Evolutionary conservation across 1,139 yeast genomes (phyloP).

Genomic region (Lodderomyces orthopsilosis): DNA sequence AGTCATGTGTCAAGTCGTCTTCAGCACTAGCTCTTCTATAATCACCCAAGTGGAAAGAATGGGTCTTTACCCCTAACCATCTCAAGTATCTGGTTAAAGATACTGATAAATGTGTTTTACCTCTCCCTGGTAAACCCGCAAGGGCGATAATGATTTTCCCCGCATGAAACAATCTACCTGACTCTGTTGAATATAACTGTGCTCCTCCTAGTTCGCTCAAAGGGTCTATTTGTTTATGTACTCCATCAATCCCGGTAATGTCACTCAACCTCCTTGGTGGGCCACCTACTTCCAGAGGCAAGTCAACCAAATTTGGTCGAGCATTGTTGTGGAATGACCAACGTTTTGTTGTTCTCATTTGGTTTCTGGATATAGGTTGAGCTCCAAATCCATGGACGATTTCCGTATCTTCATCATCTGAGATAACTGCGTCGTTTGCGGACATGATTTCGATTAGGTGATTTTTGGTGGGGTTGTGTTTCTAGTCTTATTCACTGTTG

Average conservation of each 20-base stretch:
- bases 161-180: constrained; percentile 90
- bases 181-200: constrained; percentile 85
- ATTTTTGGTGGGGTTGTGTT: not conserved
- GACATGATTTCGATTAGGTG: not conserved
- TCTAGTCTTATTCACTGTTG: too few species aligned
- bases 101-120: constrained; percentile 91
- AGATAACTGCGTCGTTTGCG: constrained; percentile 4
- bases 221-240: constrained; percentile 52
- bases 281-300: constrained; percentile 24
- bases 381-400: constrained; percentile 41
- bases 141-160: constrained; percentile 88
- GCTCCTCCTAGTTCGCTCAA: constrained; percentile 64
- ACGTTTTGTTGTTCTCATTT: constrained; percentile 38
- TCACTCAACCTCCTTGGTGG: constrained; percentile 38
- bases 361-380: constrained; percentile 29
- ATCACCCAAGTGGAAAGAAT: constrained; percentile 89
- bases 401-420: constrained; percentile 27
- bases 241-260: constrained; percentile 48
- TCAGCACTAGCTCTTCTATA: constrained; percentile 67
- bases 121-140: constrained; percentile 95
- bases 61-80: constrained; percentile 94
- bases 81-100: constrained; percentile 86
- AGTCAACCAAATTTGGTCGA: constrained; percentile 37
- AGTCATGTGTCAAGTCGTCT: constrained; percentile 61
- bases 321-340: constrained; percentile 44